These are phyloP conservation scores for Saturnispora dispora DNA, from an alignment of 805 yeast genomes.

Conservation along the genomic window DNA sequence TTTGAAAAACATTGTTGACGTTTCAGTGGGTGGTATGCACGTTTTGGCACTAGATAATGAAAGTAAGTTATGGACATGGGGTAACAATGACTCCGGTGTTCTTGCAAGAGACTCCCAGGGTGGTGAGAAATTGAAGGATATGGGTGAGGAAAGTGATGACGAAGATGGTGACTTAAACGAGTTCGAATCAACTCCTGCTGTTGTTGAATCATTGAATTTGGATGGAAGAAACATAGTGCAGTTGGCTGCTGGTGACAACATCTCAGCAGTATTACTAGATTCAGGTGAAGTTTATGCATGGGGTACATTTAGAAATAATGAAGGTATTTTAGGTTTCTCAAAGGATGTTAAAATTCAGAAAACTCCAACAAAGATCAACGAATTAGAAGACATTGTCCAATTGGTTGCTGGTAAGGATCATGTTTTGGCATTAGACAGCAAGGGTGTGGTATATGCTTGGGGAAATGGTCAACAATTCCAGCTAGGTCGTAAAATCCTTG, in stretches of 20 bases:
- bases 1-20: constrained; percentile 61
- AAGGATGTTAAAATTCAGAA: constrained; percentile 54
- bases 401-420: constrained; percentile 93
- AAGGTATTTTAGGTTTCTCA: constrained; percentile 81
- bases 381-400: constrained; percentile 63
- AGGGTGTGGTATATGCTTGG: constrained; percentile 91
- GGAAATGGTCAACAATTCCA: constrained; percentile 94
- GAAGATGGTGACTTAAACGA: constrained; percentile 85
- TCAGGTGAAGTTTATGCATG: constrained; percentile 91
- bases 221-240: constrained; percentile 47
- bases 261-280: constrained; percentile 70
- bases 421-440: constrained; percentile 68
- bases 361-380: constrained; percentile 54
- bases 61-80: constrained; percentile 96
- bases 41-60: constrained; percentile 68
- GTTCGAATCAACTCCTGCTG: constrained; percentile 79
- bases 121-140: constrained; percentile 57
- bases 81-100: constrained; percentile 87
- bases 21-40: constrained; percentile 97
- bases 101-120: constrained; percentile 77
- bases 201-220: constrained; percentile 57
- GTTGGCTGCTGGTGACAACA: constrained; percentile 85
- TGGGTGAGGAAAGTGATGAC: constrained; percentile 55
- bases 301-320: constrained; percentile 95
- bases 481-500: constrained; percentile 78